These are phyloP conservation scores for Hymenoscyphus linearis DNA, from an alignment of 2,329 filamentous ascomycete genomes.

Conservation along the genomic window DNA sequence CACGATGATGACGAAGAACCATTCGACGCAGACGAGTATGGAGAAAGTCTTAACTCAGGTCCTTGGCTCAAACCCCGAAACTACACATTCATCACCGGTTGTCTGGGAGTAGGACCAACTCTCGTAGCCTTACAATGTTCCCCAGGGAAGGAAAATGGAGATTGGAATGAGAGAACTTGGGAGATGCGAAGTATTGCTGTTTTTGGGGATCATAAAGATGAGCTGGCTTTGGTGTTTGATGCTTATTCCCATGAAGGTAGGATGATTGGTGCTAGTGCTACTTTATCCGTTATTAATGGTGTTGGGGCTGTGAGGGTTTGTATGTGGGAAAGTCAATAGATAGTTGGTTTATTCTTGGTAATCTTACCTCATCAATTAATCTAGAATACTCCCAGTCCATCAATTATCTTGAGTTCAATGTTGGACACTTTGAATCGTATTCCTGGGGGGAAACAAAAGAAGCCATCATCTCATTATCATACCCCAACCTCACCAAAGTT, in stretches of 20 bases:
- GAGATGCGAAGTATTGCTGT: not conserved
- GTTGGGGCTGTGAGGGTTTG: not conserved
- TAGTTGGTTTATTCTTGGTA: not conserved
- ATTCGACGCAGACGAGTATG: not conserved
- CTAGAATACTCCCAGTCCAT: not conserved
- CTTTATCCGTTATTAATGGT: not conserved
- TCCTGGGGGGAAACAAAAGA: not conserved
- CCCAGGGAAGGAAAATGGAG: not conserved
- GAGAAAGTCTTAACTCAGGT: not conserved
- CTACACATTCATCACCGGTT: not conserved
- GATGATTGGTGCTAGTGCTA: not conserved
- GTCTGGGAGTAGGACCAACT: not conserved
- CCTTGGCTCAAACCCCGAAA: not conserved
- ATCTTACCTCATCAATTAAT: too few relatives aligned
- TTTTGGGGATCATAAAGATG: not conserved
- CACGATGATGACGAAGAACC: not conserved
- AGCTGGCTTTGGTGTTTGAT: not conserved
- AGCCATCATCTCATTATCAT: conserved; percentile 3
- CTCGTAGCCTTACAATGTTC: not conserved
- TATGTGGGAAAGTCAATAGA: not conserved
- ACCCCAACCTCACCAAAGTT: not conserved
- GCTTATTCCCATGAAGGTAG: not conserved
- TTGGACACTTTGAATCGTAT: not conserved
- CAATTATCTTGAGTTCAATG: not conserved
- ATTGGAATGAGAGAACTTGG: not conserved